Evolutionary conservation across 2,329 filamentous ascomycete species (phyloP).

Genomic region (Hysterium pulicare): DNA sequence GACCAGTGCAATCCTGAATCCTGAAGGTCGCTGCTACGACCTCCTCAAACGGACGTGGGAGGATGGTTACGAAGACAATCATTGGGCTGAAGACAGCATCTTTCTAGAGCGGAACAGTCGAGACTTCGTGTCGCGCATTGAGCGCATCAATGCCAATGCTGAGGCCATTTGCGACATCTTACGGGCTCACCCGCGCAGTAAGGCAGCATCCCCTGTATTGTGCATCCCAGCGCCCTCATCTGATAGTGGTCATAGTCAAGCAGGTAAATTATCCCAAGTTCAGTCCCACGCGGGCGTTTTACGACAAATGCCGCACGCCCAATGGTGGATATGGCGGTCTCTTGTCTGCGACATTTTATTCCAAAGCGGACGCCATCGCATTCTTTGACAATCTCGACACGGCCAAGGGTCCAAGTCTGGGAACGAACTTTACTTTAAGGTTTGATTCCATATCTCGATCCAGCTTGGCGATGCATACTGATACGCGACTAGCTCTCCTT

Average conservation of each 20-base stretch:
- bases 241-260: conserved; percentile 55
- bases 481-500: conserved; percentile 63
- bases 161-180: conserved; percentile 78
- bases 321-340: conserved; percentile 86
- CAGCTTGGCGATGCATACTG: not conserved
- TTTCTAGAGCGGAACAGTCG: conserved; percentile 96
- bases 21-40: conserved; percentile 66
- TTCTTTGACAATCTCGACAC: conserved; percentile 88
- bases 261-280: conserved; percentile 83
- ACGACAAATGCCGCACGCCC: conserved; percentile 72
- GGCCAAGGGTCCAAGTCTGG: conserved; percentile 88
- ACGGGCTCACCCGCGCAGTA: conserved; percentile 52
- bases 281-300: conserved; percentile 65
- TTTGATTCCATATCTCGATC: conserved; percentile 18
- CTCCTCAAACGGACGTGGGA: conserved; percentile 64
- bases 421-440: conserved; percentile 91
- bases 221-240: conserved; percentile 3
- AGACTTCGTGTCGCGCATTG: conserved; percentile 79
- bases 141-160: conserved; percentile 80
- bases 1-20: conserved; percentile 57
- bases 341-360: conserved; percentile 77
- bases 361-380: conserved; percentile 64
- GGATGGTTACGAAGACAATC: conserved; percentile 76
- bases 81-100: conserved; percentile 90
- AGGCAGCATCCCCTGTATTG: conserved; percentile 6